Evolutionary conservation across 495 filamentous ascomycete genomes (phyloP), one percentile per base, ranked within the genome.

Genomic region (Penicillium angulare): DNA sequence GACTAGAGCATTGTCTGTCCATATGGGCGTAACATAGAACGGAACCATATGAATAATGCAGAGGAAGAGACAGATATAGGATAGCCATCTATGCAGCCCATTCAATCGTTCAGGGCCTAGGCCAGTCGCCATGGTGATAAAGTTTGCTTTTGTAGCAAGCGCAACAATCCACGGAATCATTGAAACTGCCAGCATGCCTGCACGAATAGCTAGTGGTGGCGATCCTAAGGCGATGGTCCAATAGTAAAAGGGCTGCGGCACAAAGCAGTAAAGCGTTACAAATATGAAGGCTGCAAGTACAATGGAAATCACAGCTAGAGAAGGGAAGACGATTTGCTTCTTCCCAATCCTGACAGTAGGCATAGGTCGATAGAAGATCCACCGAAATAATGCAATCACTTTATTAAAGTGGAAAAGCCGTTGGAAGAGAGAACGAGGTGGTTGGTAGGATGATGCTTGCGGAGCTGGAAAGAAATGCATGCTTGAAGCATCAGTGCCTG

Each of bases 141-240:
- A 56, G 67, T 97, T 97, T 15, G 89, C 86, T 66, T 97, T 96
- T 76, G 90, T 95, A 62, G 87, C 89, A 12, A 92, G 81, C 5
- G 86, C 91, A 17, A 96, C 68, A 46, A 97, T 91, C 88, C 92
- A 97, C 5, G 92, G 92, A 18, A 92, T 86, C 87, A 96, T 88
- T 21, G 92, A 88, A 15, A 97, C 84, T 22, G 92, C 86, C 23
- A 96, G 81, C 92, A 97, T 97, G 34, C 92, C 92, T 12, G 90
- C 80, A 51, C 92, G 86, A 57, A 96, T 87, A 20, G 92, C 90
- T 20, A 97, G 64, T 7, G 92, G 92, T 33, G 92, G 92, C 3
- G 93, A 95, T 26, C 92, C 92, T 47, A 81, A 90, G 23, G 72
- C 74, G 55, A 95, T 92, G 62, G 85, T 88, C 62, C 87, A 74